Evolutionary conservation across 108 stramenopile genomes (phyloP).

Genomic region (Nitzschia sp.): DNA sequence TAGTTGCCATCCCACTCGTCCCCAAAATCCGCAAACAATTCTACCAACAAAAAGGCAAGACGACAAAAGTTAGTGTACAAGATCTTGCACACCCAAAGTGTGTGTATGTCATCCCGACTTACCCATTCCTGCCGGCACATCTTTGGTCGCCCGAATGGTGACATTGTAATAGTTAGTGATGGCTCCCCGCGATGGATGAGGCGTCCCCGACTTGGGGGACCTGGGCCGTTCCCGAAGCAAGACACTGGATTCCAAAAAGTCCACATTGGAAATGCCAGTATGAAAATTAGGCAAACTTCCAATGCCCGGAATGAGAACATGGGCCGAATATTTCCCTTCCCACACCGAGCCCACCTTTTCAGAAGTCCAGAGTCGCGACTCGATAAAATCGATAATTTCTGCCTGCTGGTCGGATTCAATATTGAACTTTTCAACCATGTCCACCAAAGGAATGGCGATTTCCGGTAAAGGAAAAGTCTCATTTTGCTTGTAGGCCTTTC

Average conservation of each 20-base stretch:
- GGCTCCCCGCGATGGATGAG: conserved; percentile 60
- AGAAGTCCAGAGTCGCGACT: conserved; percentile 39
- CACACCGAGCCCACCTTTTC: conserved; percentile 30
- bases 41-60: conserved; percentile 11
- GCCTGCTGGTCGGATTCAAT: not conserved
- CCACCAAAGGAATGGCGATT: conserved; percentile 53
- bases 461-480: conserved; percentile 41
- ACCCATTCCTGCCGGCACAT: conserved; percentile 73
- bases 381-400: conserved; percentile 36
- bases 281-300: conserved; percentile 44
- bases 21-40: conserved; percentile 46
- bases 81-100: not conserved
- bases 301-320: conserved; percentile 40
- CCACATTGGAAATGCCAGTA: conserved; percentile 42
- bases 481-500: conserved; percentile 31
- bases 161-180: conserved; percentile 64
- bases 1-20: conserved; percentile 39
- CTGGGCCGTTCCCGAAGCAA: conserved; percentile 20
- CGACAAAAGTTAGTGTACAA: not conserved
- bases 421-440: conserved; percentile 28
- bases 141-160: conserved; percentile 55
- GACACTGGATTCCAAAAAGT: conserved; percentile 34
- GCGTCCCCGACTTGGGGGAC: conserved; percentile 28
- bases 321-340: conserved; percentile 37
- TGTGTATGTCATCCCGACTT: conserved; percentile 26